Conservation (phyloP, 1,284 basidiomycete genomes). For the Trichosporon sp. region DNA sequence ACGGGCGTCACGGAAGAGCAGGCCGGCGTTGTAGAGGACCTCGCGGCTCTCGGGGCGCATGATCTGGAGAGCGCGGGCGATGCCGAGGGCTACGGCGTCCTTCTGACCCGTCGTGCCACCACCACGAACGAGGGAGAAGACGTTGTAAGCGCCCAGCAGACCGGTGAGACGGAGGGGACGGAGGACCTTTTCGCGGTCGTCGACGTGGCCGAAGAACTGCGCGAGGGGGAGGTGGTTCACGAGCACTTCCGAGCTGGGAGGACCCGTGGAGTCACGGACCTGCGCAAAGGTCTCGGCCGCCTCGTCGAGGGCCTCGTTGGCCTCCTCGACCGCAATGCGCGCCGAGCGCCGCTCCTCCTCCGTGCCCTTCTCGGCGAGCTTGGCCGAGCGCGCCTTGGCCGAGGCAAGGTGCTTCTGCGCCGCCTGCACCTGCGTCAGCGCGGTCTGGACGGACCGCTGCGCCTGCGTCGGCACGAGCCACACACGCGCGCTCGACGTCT, state of each 20-base stretch:
- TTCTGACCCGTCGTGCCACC: slow-evolving; percentile 90
- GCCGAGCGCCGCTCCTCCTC: not conserved
- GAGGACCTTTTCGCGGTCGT: slow-evolving; percentile 77
- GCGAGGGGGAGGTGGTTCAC: slow-evolving; percentile 81
- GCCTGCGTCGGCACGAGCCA: slow-evolving; percentile 84
- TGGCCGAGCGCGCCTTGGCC: slow-evolving; percentile 4
- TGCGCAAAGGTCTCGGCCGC: slow-evolving; percentile 7
- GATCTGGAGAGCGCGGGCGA: slow-evolving; percentile 76
- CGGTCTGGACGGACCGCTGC: slow-evolving; percentile 20
- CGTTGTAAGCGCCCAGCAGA: slow-evolving; percentile 86
- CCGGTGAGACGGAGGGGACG: slow-evolving; percentile 83
- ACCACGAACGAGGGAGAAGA: slow-evolving; percentile 83
- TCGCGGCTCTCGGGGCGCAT: slow-evolving; percentile 68
- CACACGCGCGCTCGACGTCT: slow-evolving; percentile 82
- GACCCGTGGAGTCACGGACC: slow-evolving; percentile 28
- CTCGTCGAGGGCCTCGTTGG: slow-evolving; percentile 17
- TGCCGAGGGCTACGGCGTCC: slow-evolving; percentile 80
- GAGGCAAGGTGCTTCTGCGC: not conserved
- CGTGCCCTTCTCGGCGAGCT: not conserved
- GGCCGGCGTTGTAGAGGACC: slow-evolving; percentile 76
- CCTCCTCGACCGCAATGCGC: slow-evolving; percentile 9
- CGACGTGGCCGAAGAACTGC: slow-evolving; percentile 74
- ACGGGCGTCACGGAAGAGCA: slow-evolving; percentile 87
- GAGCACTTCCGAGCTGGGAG: slow-evolving; percentile 66
- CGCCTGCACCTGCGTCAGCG: not conserved